Conservation (phyloP, 352 stramenopile species). For the Globisporangium middletonii region DNA sequence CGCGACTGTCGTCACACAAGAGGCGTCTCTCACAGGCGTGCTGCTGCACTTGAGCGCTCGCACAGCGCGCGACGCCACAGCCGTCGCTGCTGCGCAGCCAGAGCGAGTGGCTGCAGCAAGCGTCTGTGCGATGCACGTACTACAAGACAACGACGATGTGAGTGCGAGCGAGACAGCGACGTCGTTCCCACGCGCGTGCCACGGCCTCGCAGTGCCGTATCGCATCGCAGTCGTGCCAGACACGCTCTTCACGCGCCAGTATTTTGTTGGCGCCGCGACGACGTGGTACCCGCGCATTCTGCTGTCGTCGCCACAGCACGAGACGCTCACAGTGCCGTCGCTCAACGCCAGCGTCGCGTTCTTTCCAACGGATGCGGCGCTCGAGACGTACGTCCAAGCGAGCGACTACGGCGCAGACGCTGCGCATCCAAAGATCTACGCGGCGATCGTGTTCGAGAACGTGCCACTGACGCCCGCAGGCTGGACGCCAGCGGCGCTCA, state of each 20-base stretch:
- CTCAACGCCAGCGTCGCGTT: slow-evolving; percentile 35
- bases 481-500: slow-evolving; percentile 8
- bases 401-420: slow-evolving; percentile 24
- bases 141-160: slow-evolving; percentile 3
- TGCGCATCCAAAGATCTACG: slow-evolving; percentile 31
- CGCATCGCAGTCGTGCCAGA: slow-evolving; percentile 24
- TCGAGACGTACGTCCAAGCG: slow-evolving; percentile 32
- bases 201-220: slow-evolving; percentile 12
- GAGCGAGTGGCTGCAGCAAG: too few species aligned
- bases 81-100: too few species aligned
- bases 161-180: neutral
- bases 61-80: neutral
- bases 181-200: slow-evolving; percentile 11
- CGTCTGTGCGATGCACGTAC: slow-evolving; percentile 2
- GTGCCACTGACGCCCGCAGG: slow-evolving; percentile 1
- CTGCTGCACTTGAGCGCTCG: slow-evolving; percentile 4
- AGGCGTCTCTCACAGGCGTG: slow-evolving; percentile 1
- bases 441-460: slow-evolving; percentile 31
- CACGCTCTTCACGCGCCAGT: slow-evolving; percentile 32
- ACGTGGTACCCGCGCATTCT: slow-evolving; percentile 30
- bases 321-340: slow-evolving; percentile 21
- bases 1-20: neutral
- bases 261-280: slow-evolving; percentile 31
- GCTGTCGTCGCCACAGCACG: too few species aligned
- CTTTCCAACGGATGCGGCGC: slow-evolving; percentile 22